Evolutionary conservation across 1,284 basidiomycete species (phyloP).

Genomic region (Cryptococcus wingfieldii): DNA sequence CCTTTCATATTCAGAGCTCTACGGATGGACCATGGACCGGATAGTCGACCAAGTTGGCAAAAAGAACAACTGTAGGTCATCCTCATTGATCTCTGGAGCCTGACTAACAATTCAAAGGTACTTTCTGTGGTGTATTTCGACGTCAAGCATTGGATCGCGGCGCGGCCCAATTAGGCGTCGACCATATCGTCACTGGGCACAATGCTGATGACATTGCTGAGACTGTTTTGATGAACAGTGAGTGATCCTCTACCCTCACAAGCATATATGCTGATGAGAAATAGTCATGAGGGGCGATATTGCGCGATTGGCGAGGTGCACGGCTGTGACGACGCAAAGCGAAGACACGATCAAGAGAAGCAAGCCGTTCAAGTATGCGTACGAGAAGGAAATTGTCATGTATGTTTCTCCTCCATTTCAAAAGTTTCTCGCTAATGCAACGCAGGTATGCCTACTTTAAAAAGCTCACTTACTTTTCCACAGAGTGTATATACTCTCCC

Average conservation of each 20-base stretch:
- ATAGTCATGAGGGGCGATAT: slow-evolving; percentile 96
- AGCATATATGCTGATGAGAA: neutral
- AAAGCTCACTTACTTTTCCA: slow-evolving; percentile 97
- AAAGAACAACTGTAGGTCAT: slow-evolving; percentile 93
- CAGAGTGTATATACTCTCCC: slow-evolving; percentile 98
- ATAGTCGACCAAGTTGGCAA: slow-evolving; percentile 91
- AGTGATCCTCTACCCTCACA: slow-evolving; percentile 35
- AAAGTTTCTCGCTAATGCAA: slow-evolving; percentile 3
- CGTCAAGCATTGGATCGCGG: slow-evolving; percentile 94
- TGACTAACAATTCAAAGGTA: slow-evolving; percentile 51
- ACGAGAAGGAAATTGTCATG: slow-evolving; percentile 99
- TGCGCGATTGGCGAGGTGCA: slow-evolving; percentile 87
- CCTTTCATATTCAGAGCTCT: slow-evolving; percentile 89
- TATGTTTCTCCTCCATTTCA: slow-evolving; percentile 44
- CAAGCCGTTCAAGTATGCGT: slow-evolving; percentile 98
- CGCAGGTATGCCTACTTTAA: slow-evolving; percentile 95
- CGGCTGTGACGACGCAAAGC: slow-evolving; percentile 85
- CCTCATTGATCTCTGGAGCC: too few species aligned
- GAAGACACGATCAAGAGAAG: slow-evolving; percentile 93
- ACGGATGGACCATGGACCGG: slow-evolving; percentile 99
- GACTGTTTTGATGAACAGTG: slow-evolving; percentile 98
- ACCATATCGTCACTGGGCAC: slow-evolving; percentile 98
- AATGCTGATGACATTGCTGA: slow-evolving; percentile 99
- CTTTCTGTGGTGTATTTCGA: slow-evolving; percentile 96
- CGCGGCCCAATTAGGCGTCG: slow-evolving; percentile 79